Evolutionary conservation across 768 basidiomycete genomes (phyloP), one percentile per base, ranked within the genome.

Genomic region (Mrakia hoshinonis): DNA sequence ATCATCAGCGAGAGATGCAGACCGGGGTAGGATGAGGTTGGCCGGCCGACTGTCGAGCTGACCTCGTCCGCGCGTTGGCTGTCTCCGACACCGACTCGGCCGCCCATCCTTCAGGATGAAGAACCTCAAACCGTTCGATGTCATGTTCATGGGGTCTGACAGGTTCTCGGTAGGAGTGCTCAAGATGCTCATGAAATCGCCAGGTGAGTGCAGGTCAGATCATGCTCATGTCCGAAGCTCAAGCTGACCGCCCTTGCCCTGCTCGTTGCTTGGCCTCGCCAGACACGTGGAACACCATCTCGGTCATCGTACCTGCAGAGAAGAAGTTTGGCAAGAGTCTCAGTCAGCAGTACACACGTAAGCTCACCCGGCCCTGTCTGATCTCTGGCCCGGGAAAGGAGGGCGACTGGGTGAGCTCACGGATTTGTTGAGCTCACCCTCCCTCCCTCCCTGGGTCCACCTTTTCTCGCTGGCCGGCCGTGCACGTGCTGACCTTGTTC

Each of bases 131-230:
- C 81, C 81, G 5, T 88, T 91, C 77, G 84, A 86, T n/a, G 84
- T 96, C 51, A 83, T 96, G 7, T 95, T 91, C 79, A 85, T 91
- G 77, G 93, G 93, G 64, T 88, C 91, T 22, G 92, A 94, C 78
- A 85, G 87, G 75, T 95, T 95, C 79, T 95, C 92, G 1, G 89
- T 88, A 76, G 79, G 81, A 9, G 86, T 91, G 3, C 83, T 96
- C 62, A 79, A 84, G 65, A 82, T 87, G 68, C 79, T 95, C 1
- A 80, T 88, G 89, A 6, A 78, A 78, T 79, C 91, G 92, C 89
- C 68, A 74, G 81, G 75, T 39, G 13, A 36, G 4, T 54, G 36
- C 11, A 38, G 24, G 67, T 6, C 9, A 20, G 18, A 24, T 22
- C n/a, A 26, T 31, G 20, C 31, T 18, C 20, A 11, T n/a, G 11